These are phyloP conservation scores for Amyloporia xantha DNA, from an alignment of 768 basidiomycete genomes.

Conservation along the genomic window DNA sequence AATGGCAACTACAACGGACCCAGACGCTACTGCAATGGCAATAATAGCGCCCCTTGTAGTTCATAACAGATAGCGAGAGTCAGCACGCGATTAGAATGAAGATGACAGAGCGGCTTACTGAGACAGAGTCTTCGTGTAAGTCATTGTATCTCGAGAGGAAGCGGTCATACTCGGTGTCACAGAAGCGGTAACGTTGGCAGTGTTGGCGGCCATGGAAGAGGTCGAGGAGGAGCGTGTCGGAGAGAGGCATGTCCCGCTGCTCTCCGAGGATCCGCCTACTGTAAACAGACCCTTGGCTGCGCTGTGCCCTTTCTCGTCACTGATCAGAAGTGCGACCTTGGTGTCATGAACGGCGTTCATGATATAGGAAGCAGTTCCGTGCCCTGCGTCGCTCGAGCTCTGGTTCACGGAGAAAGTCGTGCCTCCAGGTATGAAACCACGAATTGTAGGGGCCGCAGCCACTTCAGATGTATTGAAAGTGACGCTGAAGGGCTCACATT, in stretches of 20 bases:
- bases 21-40: conserved; percentile 32
- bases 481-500: conserved; percentile 46
- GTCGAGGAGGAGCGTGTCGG: background rate
- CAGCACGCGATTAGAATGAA: background rate
- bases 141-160: conserved; percentile 6
- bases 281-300: conserved; percentile 39
- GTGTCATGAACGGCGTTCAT: conserved; percentile 33
- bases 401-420: conserved; percentile 21
- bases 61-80: background rate
- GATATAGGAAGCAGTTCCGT: conserved; percentile 35
- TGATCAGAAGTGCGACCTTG: conserved; percentile 38
- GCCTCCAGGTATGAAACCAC: conserved; percentile 26
- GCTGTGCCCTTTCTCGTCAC: conserved; percentile 31
- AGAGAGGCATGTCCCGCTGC: conserved; percentile 22
- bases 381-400: conserved; percentile 17
- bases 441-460: conserved; percentile 33
- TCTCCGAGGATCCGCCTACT: conserved; percentile 26
- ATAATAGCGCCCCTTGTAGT: conserved; percentile 37
- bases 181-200: conserved; percentile 11
- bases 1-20: conserved; percentile 35
- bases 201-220: conserved; percentile 23
- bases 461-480: conserved; percentile 31
- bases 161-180: conserved; percentile 9
- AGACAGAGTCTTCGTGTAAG: background rate
- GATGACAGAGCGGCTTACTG: background rate